Conservation (phyloP, 768 basidiomycete genomes). For the Panellus pusillus region DNA sequence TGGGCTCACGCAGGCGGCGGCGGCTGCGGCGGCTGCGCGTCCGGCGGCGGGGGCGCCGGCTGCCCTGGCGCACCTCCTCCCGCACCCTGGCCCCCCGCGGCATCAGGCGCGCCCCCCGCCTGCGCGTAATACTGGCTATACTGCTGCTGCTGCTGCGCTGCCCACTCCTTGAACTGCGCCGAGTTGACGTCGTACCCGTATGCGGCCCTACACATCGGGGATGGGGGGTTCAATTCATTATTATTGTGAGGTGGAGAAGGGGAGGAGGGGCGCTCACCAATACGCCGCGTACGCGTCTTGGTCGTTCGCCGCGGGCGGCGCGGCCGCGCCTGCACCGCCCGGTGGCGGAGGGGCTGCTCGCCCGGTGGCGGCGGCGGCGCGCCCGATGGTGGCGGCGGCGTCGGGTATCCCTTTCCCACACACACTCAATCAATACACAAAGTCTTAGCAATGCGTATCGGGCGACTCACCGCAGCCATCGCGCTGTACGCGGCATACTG, state of each 20-base stretch:
- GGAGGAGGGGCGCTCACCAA: slow-evolving; percentile 45
- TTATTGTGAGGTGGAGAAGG: slow-evolving; percentile 9
- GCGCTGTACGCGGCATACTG: slow-evolving; percentile 76
- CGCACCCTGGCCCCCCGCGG: not conserved
- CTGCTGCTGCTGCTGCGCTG: slow-evolving; percentile 68
- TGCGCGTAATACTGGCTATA: slow-evolving; percentile 75
- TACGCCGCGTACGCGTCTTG: slow-evolving; percentile 60
- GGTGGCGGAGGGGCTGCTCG: slow-evolving; percentile 47
- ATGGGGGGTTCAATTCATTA: not conserved
- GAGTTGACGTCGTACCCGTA: slow-evolving; percentile 89
- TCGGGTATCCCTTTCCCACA: slow-evolving; percentile 19
- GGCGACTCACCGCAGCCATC: slow-evolving; percentile 39
- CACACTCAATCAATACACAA: no score
- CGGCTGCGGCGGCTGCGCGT: slow-evolving; percentile 13
- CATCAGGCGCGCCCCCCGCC: not conserved
- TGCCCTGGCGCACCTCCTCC: not conserved
- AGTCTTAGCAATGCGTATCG: no score
- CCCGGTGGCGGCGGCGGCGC: slow-evolving; percentile 38
- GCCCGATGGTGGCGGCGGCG: slow-evolving; percentile 24
- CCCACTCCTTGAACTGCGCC: slow-evolving; percentile 79
- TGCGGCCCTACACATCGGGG: slow-evolving; percentile 74
- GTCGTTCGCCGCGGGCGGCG: slow-evolving; percentile 41
- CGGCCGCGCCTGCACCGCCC: slow-evolving; percentile 32
- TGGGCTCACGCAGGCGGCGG: slow-evolving; percentile 19
- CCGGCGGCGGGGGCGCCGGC: not conserved